These are phyloP conservation scores for Botrytis squamosa DNA, from an alignment of 2,329 filamentous ascomycete species.

Conservation along the genomic window DNA sequence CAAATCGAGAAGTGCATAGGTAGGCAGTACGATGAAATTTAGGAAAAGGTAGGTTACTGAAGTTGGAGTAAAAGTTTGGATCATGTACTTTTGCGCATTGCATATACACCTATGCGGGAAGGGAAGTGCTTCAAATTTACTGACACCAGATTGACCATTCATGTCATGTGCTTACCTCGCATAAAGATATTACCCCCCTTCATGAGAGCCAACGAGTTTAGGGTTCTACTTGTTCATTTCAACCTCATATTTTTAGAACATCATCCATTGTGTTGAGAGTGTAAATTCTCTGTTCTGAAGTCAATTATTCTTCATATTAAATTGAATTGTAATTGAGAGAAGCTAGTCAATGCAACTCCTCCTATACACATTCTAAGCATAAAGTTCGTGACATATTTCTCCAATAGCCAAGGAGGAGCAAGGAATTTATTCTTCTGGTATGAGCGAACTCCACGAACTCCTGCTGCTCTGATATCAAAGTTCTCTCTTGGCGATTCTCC, in stretches of 20 bases:
- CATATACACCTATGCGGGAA: background rate
- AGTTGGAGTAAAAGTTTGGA: background rate
- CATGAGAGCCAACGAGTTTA: background rate
- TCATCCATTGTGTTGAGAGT: background rate
- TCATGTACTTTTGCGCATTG: background rate
- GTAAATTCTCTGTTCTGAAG: background rate
- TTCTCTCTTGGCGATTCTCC: constrained; percentile 8
- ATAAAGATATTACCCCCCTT: background rate
- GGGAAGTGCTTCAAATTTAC: background rate
- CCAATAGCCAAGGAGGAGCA: constrained; percentile 17
- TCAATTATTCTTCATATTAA: constrained; percentile 15
- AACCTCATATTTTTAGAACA: background rate
- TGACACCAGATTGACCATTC: background rate
- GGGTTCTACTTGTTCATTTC: background rate
- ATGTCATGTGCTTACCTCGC: background rate
- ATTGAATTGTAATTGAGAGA: constrained; percentile 15
- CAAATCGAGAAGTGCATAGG: too few species aligned
- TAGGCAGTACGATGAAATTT: background rate
- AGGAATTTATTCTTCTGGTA: constrained; percentile 18
- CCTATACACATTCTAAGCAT: constrained; percentile 11
- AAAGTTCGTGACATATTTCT: constrained; percentile 17
- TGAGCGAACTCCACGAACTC: constrained; percentile 17
- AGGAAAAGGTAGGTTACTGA: background rate
- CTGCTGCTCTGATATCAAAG: constrained; percentile 1
- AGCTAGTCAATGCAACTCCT: constrained; percentile 4